These are phyloP conservation scores for Cladosporium velox DNA, from an alignment of 2,329 filamentous ascomycete genomes.

Conservation along the genomic window DNA sequence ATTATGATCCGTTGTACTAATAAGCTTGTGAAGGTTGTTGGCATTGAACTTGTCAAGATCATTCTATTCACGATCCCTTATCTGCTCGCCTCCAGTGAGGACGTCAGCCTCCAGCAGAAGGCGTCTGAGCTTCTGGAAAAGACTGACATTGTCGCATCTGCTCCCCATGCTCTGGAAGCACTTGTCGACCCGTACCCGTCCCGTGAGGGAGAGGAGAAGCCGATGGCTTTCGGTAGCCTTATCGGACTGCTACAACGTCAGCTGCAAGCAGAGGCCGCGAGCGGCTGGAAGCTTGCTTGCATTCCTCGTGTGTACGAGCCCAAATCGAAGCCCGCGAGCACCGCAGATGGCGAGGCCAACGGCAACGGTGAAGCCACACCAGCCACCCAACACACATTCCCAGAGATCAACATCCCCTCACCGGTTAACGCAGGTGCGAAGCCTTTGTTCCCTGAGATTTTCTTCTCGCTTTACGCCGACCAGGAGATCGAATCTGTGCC, in stretches of 20 bases:
- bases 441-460: constrained; percentile 86
- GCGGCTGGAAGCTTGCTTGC: constrained; percentile 72
- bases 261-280: constrained; percentile 72
- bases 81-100: constrained; percentile 69
- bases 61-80: constrained; percentile 95
- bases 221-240: constrained; percentile 67
- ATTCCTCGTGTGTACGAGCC: constrained; percentile 59
- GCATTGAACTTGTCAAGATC: constrained; percentile 89
- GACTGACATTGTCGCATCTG: constrained; percentile 90
- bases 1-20: constrained; percentile 22
- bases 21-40: constrained; percentile 52
- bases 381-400: constrained; percentile 70
- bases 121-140: constrained; percentile 83
- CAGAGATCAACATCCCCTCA: constrained; percentile 72
- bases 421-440: constrained; percentile 73
- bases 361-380: constrained; percentile 57
- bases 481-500: constrained; percentile 87
- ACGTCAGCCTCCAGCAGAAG: constrained; percentile 69
- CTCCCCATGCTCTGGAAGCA: constrained; percentile 79
- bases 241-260: constrained; percentile 84
- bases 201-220: constrained; percentile 61
- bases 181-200: constrained; percentile 79
- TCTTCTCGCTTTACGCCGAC: constrained; percentile 85
- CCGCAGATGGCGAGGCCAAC: constrained; percentile 59
- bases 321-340: constrained; percentile 24